Evolutionary conservation across 768 basidiomycete species (phyloP).

Genomic region (Tephrocybe rancida): DNA sequence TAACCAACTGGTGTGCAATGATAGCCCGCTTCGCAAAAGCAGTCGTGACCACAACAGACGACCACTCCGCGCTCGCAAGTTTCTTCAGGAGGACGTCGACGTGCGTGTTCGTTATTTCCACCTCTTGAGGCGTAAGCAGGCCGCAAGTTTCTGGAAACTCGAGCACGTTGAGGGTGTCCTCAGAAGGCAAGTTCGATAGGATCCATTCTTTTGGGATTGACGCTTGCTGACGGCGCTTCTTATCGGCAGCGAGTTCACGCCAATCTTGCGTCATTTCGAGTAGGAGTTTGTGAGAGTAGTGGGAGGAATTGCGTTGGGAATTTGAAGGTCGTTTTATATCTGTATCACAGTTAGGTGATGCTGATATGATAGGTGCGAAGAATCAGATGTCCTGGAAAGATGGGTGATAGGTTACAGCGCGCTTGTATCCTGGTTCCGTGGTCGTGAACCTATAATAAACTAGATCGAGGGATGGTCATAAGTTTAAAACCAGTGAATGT

Average conservation of each 20-base stretch:
- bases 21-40: conserved; percentile 81
- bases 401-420: too few species aligned
- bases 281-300: not conserved
- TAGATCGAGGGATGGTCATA: too few species aligned
- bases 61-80: conserved; percentile 56
- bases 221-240: conserved; percentile 52
- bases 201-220: conserved; percentile 70
- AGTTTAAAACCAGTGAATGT: too few species aligned
- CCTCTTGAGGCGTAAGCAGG: conserved; percentile 53
- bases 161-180: conserved; percentile 52
- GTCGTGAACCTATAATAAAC: too few species aligned
- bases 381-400: too few species aligned
- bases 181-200: conserved; percentile 45
- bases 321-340: too few species aligned
- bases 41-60: conserved; percentile 66
- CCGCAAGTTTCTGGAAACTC: conserved; percentile 57
- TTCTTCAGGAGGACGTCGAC: conserved; percentile 51
- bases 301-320: too few species aligned
- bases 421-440: too few species aligned
- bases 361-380: too few species aligned
- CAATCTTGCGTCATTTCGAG: conserved; percentile 39
- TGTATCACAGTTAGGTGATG: too few species aligned
- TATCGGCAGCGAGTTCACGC: conserved; percentile 55
- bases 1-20: conserved; percentile 76
- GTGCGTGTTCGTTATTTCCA: conserved; percentile 47